Base-by-base conservation (phyloP, 2,329 filamentous ascomycete genomes). In the Phialophora expanda region DNA sequence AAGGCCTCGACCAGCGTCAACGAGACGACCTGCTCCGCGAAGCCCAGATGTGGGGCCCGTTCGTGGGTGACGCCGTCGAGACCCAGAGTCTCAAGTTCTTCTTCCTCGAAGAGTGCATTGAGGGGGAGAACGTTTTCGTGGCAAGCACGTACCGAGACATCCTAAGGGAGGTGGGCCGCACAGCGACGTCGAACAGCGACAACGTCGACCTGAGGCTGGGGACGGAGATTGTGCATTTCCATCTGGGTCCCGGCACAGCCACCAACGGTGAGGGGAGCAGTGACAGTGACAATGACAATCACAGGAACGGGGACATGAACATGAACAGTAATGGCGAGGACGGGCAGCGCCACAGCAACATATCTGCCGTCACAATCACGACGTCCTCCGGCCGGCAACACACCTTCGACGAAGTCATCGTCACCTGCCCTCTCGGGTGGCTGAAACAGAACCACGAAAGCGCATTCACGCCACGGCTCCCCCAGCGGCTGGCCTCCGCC, bases 71-170 rank as follows among this genome's bases (percentile, higher is more conserved):
- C 66, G 80, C 84, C 0, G 79, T 88, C 32, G 82, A 85, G 70
- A 81, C 76, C 53, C 87, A 89, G 73, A 88, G 85, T 71, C 74
- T 90, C 67, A 86, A 83, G 71, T 89, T 86, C 74, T 88, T 89
- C 72, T 87, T 85, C 79, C 77, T 90, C 30, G 87, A 90, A 72
- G 86, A 89, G 73, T 88, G 86, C 64, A 85, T 89, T 56, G 87
- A 89, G 71, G 87, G 87, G 20, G 86, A 85, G 73, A 89, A 88
- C 71, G 81, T 86, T 34, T 88, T 89, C 67, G 84, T 89, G 34
- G 84, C 85, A 3, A 85, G 82, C 1, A 89, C 85, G 2, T 89
- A 89, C 73, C 78, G 81, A 30, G 82, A 82, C 63, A 85, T 89
- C n/a, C 74, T 89, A 11, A 72, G 81, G 1, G 78, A 81, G 58